These are phyloP conservation scores for Sporothrix curviconia DNA, from an alignment of 2,329 filamentous ascomycete species.

Conservation along the genomic window DNA sequence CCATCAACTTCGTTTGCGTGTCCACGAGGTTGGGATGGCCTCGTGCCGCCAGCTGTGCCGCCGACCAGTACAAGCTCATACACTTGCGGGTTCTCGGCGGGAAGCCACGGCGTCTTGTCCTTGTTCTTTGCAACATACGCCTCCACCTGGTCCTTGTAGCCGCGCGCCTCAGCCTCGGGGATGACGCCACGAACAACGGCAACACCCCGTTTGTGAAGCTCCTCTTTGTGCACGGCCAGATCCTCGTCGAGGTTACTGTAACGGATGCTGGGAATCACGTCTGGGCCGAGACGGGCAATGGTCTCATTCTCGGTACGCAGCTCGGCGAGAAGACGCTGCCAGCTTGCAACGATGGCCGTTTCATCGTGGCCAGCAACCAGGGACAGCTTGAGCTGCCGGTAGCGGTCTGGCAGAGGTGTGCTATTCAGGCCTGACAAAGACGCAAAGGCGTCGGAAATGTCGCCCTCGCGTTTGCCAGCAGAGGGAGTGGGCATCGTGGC, in stretches of 20 bases:
- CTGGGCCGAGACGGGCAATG: conserved; percentile 38
- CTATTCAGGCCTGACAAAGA: conserved; percentile 46
- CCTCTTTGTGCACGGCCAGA: conserved; percentile 32
- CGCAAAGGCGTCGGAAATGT: conserved; percentile 57
- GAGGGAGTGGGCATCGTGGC: not conserved
- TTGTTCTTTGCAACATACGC: conserved; percentile 61
- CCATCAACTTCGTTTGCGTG: conserved; percentile 57
- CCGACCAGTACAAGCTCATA: conserved; percentile 73
- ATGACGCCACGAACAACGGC: conserved; percentile 62
- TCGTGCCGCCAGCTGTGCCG: conserved; percentile 60
- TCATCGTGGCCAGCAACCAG: conserved; percentile 47
- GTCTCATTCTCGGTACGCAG: conserved; percentile 28
- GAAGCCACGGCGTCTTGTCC: conserved; percentile 56
- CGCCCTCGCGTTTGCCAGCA: conserved; percentile 45
- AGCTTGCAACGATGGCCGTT: conserved; percentile 32
- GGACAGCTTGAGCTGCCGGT: conserved; percentile 48
- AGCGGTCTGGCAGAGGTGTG: conserved; percentile 47
- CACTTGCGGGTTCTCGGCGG: conserved; percentile 49
- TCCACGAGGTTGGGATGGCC: conserved; percentile 57
- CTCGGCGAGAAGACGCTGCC: conserved; percentile 22
- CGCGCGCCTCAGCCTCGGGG: conserved; percentile 53
- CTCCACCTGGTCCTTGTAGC: conserved; percentile 58
- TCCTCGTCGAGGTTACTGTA: conserved; percentile 39
- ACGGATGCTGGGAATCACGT: conserved; percentile 47
- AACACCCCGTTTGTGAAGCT: conserved; percentile 55